A percentile compares a stretch with the other conserved stretches of the same genome.
These are phyloP conservation scores for Rhizopogon roseolus DNA, from an alignment of 768 basidiomycete species.

Conservation along the genomic window DNA sequence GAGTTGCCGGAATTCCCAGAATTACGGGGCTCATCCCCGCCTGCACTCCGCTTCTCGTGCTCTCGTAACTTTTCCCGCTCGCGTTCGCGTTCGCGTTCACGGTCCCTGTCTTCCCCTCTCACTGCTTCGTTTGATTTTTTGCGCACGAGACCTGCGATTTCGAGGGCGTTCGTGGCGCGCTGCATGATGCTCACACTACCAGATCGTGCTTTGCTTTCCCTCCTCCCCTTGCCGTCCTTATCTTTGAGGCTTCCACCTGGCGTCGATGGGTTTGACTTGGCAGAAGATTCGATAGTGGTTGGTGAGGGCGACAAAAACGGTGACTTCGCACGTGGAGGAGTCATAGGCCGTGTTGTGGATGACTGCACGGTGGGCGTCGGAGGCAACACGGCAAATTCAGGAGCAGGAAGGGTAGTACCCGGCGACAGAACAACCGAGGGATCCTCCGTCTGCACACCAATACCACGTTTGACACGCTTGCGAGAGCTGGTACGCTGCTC, in stretches of 20 bases:
- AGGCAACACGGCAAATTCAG: constrained; percentile 70
- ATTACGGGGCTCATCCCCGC: constrained; percentile 54
- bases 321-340: constrained; percentile 48
- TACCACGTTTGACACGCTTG: constrained; percentile 16
- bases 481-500: constrained; percentile 16
- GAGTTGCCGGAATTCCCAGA: constrained; percentile 63
- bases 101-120: constrained; percentile 50
- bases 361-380: constrained; percentile 62
- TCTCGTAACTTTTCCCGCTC: constrained; percentile 41
- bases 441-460: constrained; percentile 47
- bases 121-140: constrained; percentile 80
- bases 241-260: constrained; percentile 60
- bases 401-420: constrained; percentile 36
- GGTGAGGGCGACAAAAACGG: constrained; percentile 57
- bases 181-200: constrained; percentile 97
- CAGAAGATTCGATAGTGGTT: constrained; percentile 42
- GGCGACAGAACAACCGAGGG: constrained; percentile 18
- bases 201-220: constrained; percentile 60
- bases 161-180: constrained; percentile 85
- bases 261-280: constrained; percentile 63
- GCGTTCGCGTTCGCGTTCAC: too few species aligned
- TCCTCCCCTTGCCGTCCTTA: constrained; percentile 46
- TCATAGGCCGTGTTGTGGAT: constrained; percentile 31
- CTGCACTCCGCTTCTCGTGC: constrained; percentile 35
- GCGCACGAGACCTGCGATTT: constrained; percentile 77